These are phyloP conservation scores for Chytridium lagenaria DNA, from an alignment of 371 early-diverging fungal genomes.

Conservation along the genomic window DNA sequence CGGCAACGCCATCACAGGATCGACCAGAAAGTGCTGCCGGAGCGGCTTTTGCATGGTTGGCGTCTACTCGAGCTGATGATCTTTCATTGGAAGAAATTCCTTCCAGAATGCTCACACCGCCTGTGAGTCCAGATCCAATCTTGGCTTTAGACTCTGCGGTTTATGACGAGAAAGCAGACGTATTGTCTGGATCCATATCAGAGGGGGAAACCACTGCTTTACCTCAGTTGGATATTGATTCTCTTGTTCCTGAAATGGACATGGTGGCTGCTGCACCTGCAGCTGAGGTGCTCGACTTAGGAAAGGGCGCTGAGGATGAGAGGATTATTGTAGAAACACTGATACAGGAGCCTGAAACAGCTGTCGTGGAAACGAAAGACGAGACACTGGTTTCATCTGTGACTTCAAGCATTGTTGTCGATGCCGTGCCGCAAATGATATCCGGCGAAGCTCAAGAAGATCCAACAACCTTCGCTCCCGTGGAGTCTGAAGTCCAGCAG, in stretches of 20 bases:
- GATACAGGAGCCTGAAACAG: neutral
- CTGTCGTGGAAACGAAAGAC: neutral
- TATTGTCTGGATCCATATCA: neutral
- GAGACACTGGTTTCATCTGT: neutral
- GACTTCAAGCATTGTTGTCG: no score
- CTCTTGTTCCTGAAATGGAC: neutral
- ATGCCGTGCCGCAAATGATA: neutral
- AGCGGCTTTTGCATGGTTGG: neutral
- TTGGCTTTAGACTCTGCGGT: neutral
- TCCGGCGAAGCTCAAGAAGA: no score
- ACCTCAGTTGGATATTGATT: neutral
- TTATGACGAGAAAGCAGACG: neutral
- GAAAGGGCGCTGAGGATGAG: no score
- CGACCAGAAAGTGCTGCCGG: slow-evolving; percentile 8
- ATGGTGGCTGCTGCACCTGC: neutral
- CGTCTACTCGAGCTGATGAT: neutral
- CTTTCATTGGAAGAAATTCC: neutral
- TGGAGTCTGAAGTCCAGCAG: neutral
- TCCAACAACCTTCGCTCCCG: neutral
- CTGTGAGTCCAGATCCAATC: neutral
- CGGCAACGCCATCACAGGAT: no score
- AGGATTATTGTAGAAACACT: neutral
- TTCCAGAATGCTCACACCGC: neutral
- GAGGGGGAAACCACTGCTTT: neutral
- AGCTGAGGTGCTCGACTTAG: no score